Conservation (phyloP, 2,329 filamentous ascomycete genomes). For the Cercospora zeae-maydis region DNA sequence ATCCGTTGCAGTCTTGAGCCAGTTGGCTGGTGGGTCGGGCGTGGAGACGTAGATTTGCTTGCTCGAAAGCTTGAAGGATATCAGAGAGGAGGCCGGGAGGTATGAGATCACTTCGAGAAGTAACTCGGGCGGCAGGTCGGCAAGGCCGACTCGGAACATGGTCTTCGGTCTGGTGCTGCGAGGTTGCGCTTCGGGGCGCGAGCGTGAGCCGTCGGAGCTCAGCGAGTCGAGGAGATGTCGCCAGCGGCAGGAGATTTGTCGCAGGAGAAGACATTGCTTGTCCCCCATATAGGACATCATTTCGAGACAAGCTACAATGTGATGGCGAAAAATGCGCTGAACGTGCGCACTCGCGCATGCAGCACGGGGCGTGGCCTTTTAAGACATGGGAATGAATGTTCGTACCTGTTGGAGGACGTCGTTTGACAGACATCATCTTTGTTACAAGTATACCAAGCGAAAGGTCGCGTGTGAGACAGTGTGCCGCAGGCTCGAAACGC, state of each 20-base stretch:
- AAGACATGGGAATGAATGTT: constrained; percentile 9
- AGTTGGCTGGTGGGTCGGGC: constrained; percentile 17
- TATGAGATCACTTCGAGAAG: constrained; percentile 34
- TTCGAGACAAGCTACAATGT: constrained; percentile 7
- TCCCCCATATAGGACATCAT: constrained; percentile 3
- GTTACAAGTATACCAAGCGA: constrained; percentile 3
- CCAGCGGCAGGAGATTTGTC: constrained; percentile 2
- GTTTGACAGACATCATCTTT: constrained; percentile 7
- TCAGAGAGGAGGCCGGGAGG: constrained; percentile 37
- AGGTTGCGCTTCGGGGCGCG: neutral
- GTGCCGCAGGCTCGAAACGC: constrained; percentile 4
- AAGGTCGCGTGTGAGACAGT: constrained; percentile 14
- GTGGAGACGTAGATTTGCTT: constrained; percentile 31
- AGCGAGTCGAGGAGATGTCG: neutral
- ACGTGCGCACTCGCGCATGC: neutral
- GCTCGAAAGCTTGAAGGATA: constrained; percentile 41
- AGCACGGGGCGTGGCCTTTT: neutral
- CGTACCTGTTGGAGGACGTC: constrained; percentile 9
- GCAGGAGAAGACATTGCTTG: neutral
- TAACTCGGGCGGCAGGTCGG: constrained; percentile 38
- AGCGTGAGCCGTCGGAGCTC: neutral
- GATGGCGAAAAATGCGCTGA: neutral
- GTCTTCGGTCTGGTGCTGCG: neutral
- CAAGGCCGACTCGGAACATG: constrained; percentile 11
- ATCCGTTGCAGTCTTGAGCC: constrained; percentile 20